These are phyloP conservation scores for Phytopythium aichiense DNA, from an alignment of 352 stramenopile genomes.

Conservation along the genomic window DNA sequence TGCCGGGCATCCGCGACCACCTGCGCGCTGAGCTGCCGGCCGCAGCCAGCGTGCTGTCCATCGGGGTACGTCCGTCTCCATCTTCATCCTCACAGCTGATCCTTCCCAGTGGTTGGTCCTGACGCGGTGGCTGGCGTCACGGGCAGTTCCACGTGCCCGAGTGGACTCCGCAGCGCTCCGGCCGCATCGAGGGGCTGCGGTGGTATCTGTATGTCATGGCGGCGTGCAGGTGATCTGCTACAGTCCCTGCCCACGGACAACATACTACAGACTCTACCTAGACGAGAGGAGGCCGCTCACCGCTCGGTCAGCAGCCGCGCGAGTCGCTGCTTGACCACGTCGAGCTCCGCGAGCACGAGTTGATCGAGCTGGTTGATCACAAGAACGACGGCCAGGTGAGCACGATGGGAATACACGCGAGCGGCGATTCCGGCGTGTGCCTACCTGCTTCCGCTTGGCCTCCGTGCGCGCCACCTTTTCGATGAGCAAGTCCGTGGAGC, in stretches of 20 bases:
- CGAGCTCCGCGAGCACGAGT: slow-evolving; percentile 54
- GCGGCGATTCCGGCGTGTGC: not conserved
- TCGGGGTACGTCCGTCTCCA: slow-evolving; percentile 48
- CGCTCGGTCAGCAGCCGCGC: slow-evolving; percentile 34
- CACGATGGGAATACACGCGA: not conserved
- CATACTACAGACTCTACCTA: too few species aligned
- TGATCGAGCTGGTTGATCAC: slow-evolving; percentile 37
- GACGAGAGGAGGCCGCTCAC: not conserved
- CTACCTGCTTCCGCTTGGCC: slow-evolving; percentile 60
- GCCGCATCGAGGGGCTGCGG: slow-evolving; percentile 42
- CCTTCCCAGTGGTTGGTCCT: not conserved
- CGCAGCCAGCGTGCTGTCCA: slow-evolving; percentile 57
- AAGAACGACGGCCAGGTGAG: not conserved
- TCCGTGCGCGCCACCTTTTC: slow-evolving; percentile 39
- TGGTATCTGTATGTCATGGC: slow-evolving; percentile 79
- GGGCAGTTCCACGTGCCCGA: slow-evolving; percentile 68
- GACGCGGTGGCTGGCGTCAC: not conserved
- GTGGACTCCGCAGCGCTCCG: slow-evolving; percentile 57
- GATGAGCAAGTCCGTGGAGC: slow-evolving; percentile 33
- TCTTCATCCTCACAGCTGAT: not conserved
- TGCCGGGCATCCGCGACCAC: slow-evolving; percentile 52
- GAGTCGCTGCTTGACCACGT: slow-evolving; percentile 63
- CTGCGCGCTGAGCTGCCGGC: slow-evolving; percentile 34
- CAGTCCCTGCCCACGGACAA: too few species aligned
- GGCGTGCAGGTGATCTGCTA: slow-evolving; percentile 9